Evolutionary conservation across 768 basidiomycete genomes (phyloP).

Genomic region (Galerina marginata): DNA sequence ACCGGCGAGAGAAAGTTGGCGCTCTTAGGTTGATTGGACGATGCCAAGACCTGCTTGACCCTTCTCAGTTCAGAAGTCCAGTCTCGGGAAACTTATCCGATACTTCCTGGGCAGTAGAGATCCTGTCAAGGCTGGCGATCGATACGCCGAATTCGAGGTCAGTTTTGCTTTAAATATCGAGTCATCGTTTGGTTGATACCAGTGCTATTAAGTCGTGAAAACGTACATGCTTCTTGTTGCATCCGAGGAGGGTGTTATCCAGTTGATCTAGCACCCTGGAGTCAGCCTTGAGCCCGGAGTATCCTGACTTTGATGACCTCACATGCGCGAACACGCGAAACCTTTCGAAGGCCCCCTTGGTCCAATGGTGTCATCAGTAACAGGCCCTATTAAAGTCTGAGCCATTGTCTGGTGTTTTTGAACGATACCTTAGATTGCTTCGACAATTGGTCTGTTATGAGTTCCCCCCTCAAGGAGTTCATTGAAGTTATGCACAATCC

Average conservation of each 20-base stretch:
- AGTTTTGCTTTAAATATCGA: not conserved
- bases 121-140: constrained; percentile 94
- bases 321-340: constrained; percentile 94
- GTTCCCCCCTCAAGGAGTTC: constrained; percentile 84
- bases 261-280: constrained; percentile 97
- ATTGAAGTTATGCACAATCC: constrained; percentile 80
- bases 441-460: constrained; percentile 94
- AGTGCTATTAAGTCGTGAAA: constrained; percentile 80
- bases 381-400: constrained; percentile 88
- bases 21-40: constrained; percentile 90
- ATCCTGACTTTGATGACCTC: constrained; percentile 97
- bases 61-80: constrained; percentile 94
- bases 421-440: constrained; percentile 95
- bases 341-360: constrained; percentile 96
- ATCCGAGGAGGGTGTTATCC: constrained; percentile 90
- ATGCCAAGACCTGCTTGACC: constrained; percentile 98
- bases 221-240: constrained; percentile 99
- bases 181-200: constrained; percentile 8
- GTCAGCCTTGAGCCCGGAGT: constrained; percentile 94
- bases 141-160: constrained; percentile 98
- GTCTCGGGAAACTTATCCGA: constrained; percentile 94
- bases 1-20: constrained; percentile 98
- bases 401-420: constrained; percentile 74
- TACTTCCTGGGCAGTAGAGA: constrained; percentile 97
- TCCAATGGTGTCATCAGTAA: constrained; percentile 83